Conservation (phyloP, 163 green algal genomes). For the Scenedesmus sp. region DNA sequence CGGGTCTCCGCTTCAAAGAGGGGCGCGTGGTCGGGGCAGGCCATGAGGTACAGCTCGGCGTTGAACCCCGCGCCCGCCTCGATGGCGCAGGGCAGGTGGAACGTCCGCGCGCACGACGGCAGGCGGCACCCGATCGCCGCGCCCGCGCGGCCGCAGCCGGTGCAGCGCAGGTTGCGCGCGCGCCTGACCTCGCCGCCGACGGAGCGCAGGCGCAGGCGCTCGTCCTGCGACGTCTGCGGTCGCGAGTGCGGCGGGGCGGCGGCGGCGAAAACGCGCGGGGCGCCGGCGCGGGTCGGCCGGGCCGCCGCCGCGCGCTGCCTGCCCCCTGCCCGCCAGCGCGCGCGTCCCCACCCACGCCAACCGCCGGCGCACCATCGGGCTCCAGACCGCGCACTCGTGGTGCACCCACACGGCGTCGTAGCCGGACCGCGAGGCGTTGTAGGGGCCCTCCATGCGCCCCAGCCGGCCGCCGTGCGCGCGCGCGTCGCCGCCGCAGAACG, state of each 20-base stretch:
- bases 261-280: neutral
- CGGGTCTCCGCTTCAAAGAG: slow-evolving; percentile 49
- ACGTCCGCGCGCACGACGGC: slow-evolving; percentile 65
- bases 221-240: slow-evolving; percentile 65
- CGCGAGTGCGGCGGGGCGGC: neutral
- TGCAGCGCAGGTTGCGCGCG: slow-evolving; percentile 63
- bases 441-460: slow-evolving; percentile 33
- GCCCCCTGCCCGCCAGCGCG: too few species aligned
- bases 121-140: slow-evolving; percentile 79
- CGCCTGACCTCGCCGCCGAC: slow-evolving; percentile 63
- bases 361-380: slow-evolving; percentile 63
- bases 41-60: slow-evolving; percentile 57
- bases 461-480: slow-evolving; percentile 21
- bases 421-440: neutral
- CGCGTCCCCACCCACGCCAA: too few species aligned
- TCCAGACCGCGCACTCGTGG: slow-evolving; percentile 77
- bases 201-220: slow-evolving; percentile 53
- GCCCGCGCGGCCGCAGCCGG: slow-evolving; percentile 63
- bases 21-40: slow-evolving; percentile 63
- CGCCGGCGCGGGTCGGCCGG: neutral
- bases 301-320: too few species aligned
- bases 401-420: slow-evolving; percentile 65
- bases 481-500: slow-evolving; percentile 36
- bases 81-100: slow-evolving; percentile 75
- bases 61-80: slow-evolving; percentile 67